A percentile compares a stretch with the other conserved stretches of the same genome.
phyloP scores from a whole-genome alignment of 2,329 filamentous ascomycete species.

The Fusarium redolens region DNA sequence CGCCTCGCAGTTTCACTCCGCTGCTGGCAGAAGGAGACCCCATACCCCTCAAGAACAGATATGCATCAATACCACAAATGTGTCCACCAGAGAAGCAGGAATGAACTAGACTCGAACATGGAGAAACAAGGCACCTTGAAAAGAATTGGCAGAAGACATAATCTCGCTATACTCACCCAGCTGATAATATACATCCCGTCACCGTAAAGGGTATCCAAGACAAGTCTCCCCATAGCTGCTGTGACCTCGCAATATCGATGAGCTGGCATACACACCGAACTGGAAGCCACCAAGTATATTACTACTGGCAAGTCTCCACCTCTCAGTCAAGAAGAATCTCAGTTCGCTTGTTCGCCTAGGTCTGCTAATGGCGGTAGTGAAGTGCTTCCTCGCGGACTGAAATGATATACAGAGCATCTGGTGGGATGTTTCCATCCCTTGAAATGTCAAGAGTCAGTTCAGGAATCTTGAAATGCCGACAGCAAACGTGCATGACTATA shows the following conservation, averaged over 20 bases:
- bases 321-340: too few species aligned
- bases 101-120: rapidly evolving
- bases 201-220: too few species aligned
- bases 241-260: too few species aligned
- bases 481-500: rapidly evolving
- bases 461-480: neutral
- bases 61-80: neutral
- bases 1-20: rapidly evolving
- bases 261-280: rapidly evolving
- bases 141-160: too few species aligned
- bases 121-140: neutral
- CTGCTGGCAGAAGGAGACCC: too few species aligned
- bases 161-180: too few species aligned
- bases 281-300: neutral
- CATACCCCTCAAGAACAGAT: neutral
- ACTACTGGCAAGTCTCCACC: neutral
- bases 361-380: neutral
- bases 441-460: too few species aligned
- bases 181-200: neutral
- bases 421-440: too few species aligned
- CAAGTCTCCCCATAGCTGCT: neutral
- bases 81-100: rapidly evolving
- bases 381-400: neutral
- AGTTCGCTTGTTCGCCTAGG: too few species aligned
- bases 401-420: neutral